Percentiles rank a stretch among this genome's conserved stretches.
Conservation (phyloP, 169 alveolate species). For the Neospora caninum region DNA sequence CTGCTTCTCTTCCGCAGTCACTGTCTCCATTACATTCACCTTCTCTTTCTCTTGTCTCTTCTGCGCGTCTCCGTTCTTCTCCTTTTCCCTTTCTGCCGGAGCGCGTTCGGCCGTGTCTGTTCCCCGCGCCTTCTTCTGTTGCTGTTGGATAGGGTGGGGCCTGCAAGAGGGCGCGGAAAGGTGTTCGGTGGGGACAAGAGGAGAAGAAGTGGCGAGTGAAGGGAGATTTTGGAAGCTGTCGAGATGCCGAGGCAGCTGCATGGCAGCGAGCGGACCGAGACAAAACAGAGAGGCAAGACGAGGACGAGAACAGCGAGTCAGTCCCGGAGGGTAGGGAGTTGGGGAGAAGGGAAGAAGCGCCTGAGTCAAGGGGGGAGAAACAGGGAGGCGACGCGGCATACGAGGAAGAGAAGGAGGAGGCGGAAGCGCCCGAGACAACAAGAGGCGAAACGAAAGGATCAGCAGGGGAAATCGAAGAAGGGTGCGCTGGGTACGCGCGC, state of each 20-base stretch:
- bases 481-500: no score
- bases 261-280: not conserved
- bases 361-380: not conserved
- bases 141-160: not conserved
- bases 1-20: not conserved
- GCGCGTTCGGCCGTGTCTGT: no score
- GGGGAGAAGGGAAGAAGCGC: not conserved
- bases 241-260: not conserved
- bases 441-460: not conserved
- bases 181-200: not conserved
- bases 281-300: not conserved
- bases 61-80: not conserved
- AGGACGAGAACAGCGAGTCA: not conserved
- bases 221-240: not conserved
- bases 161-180: not conserved
- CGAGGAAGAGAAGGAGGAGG: not conserved
- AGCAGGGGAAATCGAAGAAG: no score
- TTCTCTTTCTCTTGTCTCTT: not conserved
- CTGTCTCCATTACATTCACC: not conserved
- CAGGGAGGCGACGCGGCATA: not conserved
- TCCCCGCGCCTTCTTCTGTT: not conserved
- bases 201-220: not conserved
- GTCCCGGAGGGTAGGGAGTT: not conserved
- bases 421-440: not conserved
- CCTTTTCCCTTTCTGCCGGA: not conserved